These are phyloP conservation scores for Plasmopara halstedii DNA, from an alignment of 352 stramenopile species.

Conservation along the genomic window DNA sequence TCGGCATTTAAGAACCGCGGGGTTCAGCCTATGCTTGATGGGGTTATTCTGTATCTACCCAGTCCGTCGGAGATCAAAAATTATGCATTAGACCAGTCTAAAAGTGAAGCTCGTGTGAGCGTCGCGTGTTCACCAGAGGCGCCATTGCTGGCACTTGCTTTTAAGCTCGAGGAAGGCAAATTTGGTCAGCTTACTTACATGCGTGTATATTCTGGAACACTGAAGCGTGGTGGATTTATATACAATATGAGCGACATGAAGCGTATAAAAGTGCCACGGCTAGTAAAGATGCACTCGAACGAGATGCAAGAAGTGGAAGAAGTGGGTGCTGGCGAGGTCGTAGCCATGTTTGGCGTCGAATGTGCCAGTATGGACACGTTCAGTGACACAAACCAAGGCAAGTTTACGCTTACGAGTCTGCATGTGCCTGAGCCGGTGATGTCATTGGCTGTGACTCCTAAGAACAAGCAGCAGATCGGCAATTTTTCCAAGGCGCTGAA, in stretches of 20 bases:
- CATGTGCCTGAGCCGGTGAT: conserved; percentile 98
- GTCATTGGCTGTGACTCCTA: conserved; percentile 95
- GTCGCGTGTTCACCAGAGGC: conserved; percentile 85
- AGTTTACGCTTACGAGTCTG: conserved; percentile 96
- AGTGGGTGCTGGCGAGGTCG: conserved; percentile 92
- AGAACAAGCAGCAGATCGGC: conserved; percentile 89
- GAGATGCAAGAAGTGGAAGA: conserved; percentile 99
- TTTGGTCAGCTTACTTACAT: conserved; percentile 99
- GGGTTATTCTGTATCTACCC: conserved; percentile 96
- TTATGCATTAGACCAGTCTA: conserved; percentile 91
- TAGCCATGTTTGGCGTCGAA: conserved; percentile 99
- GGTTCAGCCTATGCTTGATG: conserved; percentile 98
- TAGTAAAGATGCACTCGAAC: conserved; percentile 99
- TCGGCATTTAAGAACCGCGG: conserved; percentile 97
- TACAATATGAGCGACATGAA: conserved; percentile 88
- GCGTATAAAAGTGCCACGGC: conserved; percentile 93
- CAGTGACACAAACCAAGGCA: conserved; percentile 78
- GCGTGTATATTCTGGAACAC: conserved; percentile 85
- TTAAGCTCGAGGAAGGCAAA: conserved; percentile 99
- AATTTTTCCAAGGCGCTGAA: conserved; percentile 95
- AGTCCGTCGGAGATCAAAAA: conserved; percentile 92
- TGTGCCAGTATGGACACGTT: conserved; percentile 99
- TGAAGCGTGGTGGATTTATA: conserved; percentile 83
- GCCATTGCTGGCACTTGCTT: conserved; percentile 95
- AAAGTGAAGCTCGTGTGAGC: conserved; percentile 86